A percentile compares a stretch with the other conserved stretches of the same genome.
Evolutionary conservation across 352 stramenopile genomes (phyloP).

Genomic region (Globisporangium orthogonon): DNA sequence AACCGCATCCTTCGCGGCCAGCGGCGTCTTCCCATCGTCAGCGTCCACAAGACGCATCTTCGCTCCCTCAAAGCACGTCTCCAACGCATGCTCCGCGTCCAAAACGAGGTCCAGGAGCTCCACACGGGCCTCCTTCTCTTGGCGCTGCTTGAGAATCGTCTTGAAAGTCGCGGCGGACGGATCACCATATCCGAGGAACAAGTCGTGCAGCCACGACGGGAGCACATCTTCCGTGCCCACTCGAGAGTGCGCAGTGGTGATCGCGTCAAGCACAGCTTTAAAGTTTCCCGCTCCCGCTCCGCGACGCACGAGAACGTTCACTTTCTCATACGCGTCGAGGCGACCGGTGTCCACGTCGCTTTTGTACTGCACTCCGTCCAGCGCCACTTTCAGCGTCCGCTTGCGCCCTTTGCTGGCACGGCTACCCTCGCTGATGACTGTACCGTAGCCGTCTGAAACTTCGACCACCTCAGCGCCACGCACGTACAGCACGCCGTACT

Average conservation of each 20-base stretch:
- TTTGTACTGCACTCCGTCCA: conserved; percentile 95
- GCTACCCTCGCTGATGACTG: conserved; percentile 33
- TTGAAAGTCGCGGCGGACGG: conserved; percentile 74
- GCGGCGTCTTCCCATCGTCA: conserved; percentile 19
- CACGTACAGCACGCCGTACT: conserved; percentile 85
- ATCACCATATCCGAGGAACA: conserved; percentile 94
- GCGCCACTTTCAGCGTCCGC: conserved; percentile 82
- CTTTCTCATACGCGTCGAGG: conserved; percentile 75
- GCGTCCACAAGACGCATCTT: conserved; percentile 28
- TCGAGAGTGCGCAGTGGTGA: conserved; percentile 24
- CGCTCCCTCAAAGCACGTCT: conserved; percentile 18
- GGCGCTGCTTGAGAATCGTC: conserved; percentile 40
- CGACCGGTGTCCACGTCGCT: conserved; percentile 66
- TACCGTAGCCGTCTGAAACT: conserved; percentile 77
- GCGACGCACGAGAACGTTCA: conserved; percentile 93
- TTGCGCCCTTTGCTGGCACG: conserved; percentile 45
- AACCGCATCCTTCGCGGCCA: conserved; percentile 25
- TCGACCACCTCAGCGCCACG: conserved; percentile 78
- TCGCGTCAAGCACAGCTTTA: conserved; percentile 91
- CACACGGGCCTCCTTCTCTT: conserved; percentile 24
- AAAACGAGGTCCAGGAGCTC: conserved; percentile 37
- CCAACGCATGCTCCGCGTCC: conserved; percentile 40
- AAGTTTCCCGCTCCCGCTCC: conserved; percentile 93
- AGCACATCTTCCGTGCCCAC: conserved; percentile 44
- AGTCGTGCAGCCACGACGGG: conserved; percentile 91